Conservation (phyloP, 2,329 filamentous ascomycete genomes). For the Trichoderma endophyticum region DNA sequence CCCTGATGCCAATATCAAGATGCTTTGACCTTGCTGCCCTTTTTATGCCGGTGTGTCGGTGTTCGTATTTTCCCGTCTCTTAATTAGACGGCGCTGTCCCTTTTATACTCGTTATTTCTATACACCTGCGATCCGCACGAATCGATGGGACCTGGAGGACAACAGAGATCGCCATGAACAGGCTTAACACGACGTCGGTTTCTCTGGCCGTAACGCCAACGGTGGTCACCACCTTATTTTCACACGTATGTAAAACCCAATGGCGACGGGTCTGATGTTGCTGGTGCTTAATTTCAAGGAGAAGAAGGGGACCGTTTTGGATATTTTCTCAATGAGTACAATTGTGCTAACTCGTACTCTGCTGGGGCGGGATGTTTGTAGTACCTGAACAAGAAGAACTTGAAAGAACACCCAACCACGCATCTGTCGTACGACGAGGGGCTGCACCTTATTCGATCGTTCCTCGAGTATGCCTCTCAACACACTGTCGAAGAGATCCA, state of each 20-base stretch:
- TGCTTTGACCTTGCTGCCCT: background rate
- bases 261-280: background rate
- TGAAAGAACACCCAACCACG: constrained; percentile 76
- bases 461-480: constrained; percentile 79
- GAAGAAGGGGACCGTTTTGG: background rate
- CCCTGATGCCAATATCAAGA: constrained; percentile 14
- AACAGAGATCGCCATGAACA: constrained; percentile 37
- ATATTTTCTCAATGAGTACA: background rate
- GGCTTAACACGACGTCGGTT: constrained; percentile 76
- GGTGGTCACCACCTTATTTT: constrained; percentile 79
- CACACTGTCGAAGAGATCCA: constrained; percentile 93
- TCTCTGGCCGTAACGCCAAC: constrained; percentile 82
- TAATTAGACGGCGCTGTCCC: background rate
- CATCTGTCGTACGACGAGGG: constrained; percentile 95
- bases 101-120: background rate
- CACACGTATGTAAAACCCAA: constrained; percentile 61
- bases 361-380: constrained; percentile 33
- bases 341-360: background rate
- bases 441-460: constrained; percentile 79
- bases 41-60: background rate
- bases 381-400: constrained; percentile 77
- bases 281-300: background rate
- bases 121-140: background rate
- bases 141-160: background rate
- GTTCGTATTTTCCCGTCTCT: background rate